Base-by-base conservation (phyloP, 148 eudicot genomes). In the Persicaria tinctoria region DNA sequence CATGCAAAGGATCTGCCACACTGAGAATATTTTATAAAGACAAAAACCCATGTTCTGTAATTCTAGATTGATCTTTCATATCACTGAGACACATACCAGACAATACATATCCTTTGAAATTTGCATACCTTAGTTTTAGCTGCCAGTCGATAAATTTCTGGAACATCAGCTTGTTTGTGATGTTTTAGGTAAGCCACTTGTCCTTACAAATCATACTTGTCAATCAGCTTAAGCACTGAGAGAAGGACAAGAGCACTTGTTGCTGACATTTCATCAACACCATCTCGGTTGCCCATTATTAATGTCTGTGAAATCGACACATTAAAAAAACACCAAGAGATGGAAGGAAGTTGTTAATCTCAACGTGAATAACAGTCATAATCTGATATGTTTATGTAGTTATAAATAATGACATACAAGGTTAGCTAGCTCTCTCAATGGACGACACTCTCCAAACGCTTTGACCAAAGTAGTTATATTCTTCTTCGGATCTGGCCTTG, bases 401-500 rank as follows among this genome's bases (percentile, higher is more conserved):
- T 73, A n/a, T n/a, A n/a, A n/a, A 48, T 5, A 77, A 48, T 54
- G 50, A 79, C 82, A 16, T 83, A 95, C 99, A 76, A 95, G 92
- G 81, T 95, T 95, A 66, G 99, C 97, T 75, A 95, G 90, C 89
- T 95, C 99, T 80, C 97, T 82, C 68, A 95, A 78, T 70, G 93
- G 92, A 68, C 93, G 97, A 76, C 99, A 95, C 83, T 95, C 99
- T 48, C 99, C 99, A 86, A 95, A 95, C 73, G 99, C 99, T 86
- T 89, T 89, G 73, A 95, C 97, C 80, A 95, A 87, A 78, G 99
- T 95, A 38, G 88, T 89, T 16, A 95, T 93, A 56, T 95, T 95
- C 84, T 95, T 95, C 83, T 95, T 95, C 6, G 99, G 98, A 86
- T 95, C 99, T 48, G 99, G 99, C 92, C 99, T 90, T 71, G 97